These are phyloP conservation scores for Neonectria neomacrospora DNA, from an alignment of 2,329 filamentous ascomycete genomes.

Conservation along the genomic window DNA sequence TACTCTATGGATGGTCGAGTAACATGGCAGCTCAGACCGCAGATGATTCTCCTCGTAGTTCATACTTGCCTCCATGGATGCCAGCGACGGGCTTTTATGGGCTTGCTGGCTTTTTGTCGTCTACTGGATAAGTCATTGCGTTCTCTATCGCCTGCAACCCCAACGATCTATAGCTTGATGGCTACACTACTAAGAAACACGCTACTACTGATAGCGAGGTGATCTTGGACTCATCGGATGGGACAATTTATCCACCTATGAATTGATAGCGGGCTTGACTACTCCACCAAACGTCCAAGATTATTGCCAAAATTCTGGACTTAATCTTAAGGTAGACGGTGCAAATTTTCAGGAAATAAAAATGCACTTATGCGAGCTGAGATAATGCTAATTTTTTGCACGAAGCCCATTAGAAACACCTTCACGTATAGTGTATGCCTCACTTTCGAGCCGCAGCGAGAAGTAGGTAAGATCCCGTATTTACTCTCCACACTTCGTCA, in stretches of 20 bases:
- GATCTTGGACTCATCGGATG: not conserved
- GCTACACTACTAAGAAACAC: not conserved
- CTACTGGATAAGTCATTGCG: not conserved
- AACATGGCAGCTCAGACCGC: conserved; percentile 36
- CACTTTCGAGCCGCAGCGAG: too few species aligned
- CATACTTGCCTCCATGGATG: conserved; percentile 54
- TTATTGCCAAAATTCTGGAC: too few species aligned
- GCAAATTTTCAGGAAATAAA: not conserved
- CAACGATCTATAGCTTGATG: not conserved
- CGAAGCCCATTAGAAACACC: too few species aligned
- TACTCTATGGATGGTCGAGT: conserved; percentile 43
- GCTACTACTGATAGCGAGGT: not conserved
- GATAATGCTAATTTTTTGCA: too few species aligned
- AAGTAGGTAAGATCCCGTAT: too few species aligned
- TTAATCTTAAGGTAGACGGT: not conserved
- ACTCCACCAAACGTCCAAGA: too few species aligned
- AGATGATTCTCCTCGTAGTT: conserved; percentile 55
- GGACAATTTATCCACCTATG: not conserved
- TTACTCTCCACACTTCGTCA: too few species aligned
- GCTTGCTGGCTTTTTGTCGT: conserved; percentile 46
- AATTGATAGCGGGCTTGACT: not conserved
- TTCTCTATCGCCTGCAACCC: not conserved
- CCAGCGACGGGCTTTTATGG: conserved; percentile 52
- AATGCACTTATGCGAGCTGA: not conserved
- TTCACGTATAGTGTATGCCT: too few species aligned